Conservation (phyloP, 306 rosid species). For the Phaseolus lunatus region DNA sequence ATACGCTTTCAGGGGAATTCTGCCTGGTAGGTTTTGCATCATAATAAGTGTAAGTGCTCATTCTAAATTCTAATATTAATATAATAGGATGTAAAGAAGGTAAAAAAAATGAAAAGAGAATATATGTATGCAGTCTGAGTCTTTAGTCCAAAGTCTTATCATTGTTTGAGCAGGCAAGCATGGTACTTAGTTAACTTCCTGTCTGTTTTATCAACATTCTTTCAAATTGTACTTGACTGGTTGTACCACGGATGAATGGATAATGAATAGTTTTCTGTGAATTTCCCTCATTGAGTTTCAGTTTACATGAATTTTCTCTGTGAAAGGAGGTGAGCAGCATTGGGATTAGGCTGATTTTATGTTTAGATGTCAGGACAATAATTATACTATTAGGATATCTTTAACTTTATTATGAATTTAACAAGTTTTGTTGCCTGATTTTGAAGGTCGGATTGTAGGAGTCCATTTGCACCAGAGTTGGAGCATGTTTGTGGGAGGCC, state of each 20-base stretch:
- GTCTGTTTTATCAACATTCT: background rate
- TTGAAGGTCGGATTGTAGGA: slow-evolving; percentile 68
- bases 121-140: background rate
- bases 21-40: background rate
- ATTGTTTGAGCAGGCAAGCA: slow-evolving; percentile 6
- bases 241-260: background rate
- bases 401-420: background rate
- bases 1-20: slow-evolving; percentile 17
- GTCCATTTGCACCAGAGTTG: slow-evolving; percentile 82
- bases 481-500: slow-evolving; percentile 97
- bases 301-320: background rate
- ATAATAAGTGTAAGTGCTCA: background rate
- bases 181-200: background rate
- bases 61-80: no score
- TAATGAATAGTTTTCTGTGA: background rate
- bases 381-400: background rate
- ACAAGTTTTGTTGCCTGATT: slow-evolving; percentile 32
- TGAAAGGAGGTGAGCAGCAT: background rate
- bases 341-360: slow-evolving; percentile 15
- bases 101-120: background rate
- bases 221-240: background rate
- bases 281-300: background rate
- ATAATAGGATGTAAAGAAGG: background rate
- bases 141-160: background rate
- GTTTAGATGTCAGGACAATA: slow-evolving; percentile 16